Evolutionary conservation across 1,139 yeast species (phyloP).

Genomic region (Meyerozyma sp.): DNA sequence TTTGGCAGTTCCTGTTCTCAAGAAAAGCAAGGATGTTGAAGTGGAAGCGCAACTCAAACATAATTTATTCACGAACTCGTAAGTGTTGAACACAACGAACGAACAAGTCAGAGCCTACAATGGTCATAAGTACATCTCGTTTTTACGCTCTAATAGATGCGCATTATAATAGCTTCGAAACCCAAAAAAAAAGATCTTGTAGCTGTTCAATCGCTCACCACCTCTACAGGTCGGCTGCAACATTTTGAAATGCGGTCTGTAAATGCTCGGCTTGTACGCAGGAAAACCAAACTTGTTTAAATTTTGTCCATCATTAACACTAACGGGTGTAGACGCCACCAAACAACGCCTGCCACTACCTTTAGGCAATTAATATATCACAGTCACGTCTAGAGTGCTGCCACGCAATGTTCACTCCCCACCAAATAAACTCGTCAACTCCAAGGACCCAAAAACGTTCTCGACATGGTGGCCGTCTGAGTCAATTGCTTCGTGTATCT

Average conservation of each 20-base stretch:
- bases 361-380: background rate
- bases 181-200: too few relatives aligned
- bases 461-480: conserved; percentile 2
- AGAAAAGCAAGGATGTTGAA: background rate
- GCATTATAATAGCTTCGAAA: too few relatives aligned
- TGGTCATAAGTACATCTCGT: too few relatives aligned
- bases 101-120: background rate
- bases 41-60: background rate
- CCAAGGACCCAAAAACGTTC: background rate
- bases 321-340: background rate
- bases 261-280: too few relatives aligned
- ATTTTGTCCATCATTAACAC: background rate
- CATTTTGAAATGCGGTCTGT: too few relatives aligned
- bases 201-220: too few relatives aligned
- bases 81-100: background rate
- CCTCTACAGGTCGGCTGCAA: too few relatives aligned
- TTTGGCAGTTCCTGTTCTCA: background rate
- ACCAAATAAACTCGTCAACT: background rate
- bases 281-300: background rate
- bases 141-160: too few relatives aligned
- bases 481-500: conserved; percentile 9
- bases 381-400: background rate
- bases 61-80: background rate
- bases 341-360: background rate
- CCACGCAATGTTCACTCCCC: background rate